phyloP scores from a whole-genome alignment of 1,139 yeast species.

The Hyphopichia burtonii region DNA sequence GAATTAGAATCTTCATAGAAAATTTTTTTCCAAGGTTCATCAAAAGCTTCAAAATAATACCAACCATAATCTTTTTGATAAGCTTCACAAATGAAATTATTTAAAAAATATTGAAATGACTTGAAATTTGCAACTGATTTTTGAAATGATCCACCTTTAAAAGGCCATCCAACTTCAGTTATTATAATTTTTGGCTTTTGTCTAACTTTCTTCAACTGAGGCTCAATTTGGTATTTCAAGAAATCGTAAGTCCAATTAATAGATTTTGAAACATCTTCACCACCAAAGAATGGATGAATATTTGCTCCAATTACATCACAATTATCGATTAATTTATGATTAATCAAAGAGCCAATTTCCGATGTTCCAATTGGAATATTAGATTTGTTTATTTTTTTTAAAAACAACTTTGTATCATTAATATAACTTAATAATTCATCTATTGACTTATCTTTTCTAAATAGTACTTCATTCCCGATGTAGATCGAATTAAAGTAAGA shows the following conservation, averaged over 20 bases:
- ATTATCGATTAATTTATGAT: conserved; percentile 29
- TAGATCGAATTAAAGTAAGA: conserved; percentile 49
- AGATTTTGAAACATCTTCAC: conserved; percentile 49
- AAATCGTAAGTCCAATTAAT: conserved; percentile 55
- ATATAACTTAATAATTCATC: conserved; percentile 43
- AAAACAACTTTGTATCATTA: conserved; percentile 36
- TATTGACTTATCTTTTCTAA: conserved; percentile 48
- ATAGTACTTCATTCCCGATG: conserved; percentile 65
- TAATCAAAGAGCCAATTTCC: conserved; percentile 50
- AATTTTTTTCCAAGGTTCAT: conserved; percentile 66
- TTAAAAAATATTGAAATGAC: conserved; percentile 48
- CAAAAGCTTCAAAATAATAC: conserved; percentile 71
- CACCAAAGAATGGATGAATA: conserved; percentile 70
- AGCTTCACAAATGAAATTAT: conserved; percentile 53
- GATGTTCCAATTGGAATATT: conserved; percentile 55
- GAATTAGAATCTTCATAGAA: conserved; percentile 46
- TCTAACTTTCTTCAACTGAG: conserved; percentile 10
- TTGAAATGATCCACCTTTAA: conserved; percentile 51
- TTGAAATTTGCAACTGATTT: conserved; percentile 46
- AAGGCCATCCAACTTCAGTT: conserved; percentile 76
- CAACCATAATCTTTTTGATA: conserved; percentile 41
- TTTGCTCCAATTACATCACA: conserved; percentile 65
- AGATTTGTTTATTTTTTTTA: conserved; percentile 28
- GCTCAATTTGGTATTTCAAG: conserved; percentile 42
- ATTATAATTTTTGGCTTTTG: conserved; percentile 36